Evolutionary conservation across 768 basidiomycete species (phyloP), one percentile per base, ranked within the genome.

Genomic region (Kwoniella sp.): DNA sequence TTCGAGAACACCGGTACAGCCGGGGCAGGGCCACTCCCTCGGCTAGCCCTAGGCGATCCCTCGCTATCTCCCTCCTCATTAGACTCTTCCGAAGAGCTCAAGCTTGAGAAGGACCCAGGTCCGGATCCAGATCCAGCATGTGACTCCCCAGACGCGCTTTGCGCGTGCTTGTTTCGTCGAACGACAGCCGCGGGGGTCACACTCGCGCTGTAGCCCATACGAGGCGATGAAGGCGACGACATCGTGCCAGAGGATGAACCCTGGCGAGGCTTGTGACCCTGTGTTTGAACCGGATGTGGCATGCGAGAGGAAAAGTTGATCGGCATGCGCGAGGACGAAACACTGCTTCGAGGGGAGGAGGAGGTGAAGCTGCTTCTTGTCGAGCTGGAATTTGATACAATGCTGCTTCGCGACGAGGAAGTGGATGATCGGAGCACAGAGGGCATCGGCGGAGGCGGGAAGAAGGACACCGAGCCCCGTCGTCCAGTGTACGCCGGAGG

Each of bases 401-500:
- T 25, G 46, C 36, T 43, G n/a, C 33, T 40, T 32, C 50, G 43
- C 2, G 50, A 51, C 26, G 43, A 45, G 7, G 38, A 19, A 3
- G 50, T 45, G n/a, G 42, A 45, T 15, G 50, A 52, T 36, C 43
- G 19, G n/a, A n/a, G n/a, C n/a, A n/a, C n/a, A n/a, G n/a, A n/a
- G n/a, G n/a, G n/a, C 10, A 22, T 28, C 3, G 48, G 48, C 17
- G 27, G 11, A 22, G 50, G 43, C 22, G 41, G 43, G 27, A 52
- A 44, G 43, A 52, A 44, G 14, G 50, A 44, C 34, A 52, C 17
- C 17, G 50, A 52, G 3, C 50, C 50, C 29, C 50, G 26, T 43
- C 50, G 12, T 28, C 14, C 26, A 27, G 33, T n/a, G n/a, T n/a
- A n/a, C n/a, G n/a, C n/a, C n/a, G n/a, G n/a, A n/a, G n/a, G n/a